Percentiles rank a stretch among this genome's conserved stretches.
Conservation (phyloP, 768 basidiomycete species). For the Crepidotus variabilis region DNA sequence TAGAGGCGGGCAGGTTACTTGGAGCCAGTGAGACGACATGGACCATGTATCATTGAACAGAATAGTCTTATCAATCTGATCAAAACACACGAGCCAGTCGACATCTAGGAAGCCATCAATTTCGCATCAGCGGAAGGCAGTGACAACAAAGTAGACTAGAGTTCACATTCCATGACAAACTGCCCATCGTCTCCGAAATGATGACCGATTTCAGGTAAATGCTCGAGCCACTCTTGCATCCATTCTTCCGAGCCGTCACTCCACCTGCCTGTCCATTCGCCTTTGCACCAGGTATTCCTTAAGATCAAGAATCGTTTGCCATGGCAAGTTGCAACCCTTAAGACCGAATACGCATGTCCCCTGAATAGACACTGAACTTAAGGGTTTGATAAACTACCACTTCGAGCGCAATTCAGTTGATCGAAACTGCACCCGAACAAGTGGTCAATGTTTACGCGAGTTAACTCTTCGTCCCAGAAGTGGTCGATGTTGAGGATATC, state of each 20-base stretch:
- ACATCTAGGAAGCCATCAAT: slow-evolving; percentile 23
- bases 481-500: slow-evolving; percentile 46
- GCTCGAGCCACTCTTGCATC: slow-evolving; percentile 43
- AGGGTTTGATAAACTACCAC: slow-evolving; percentile 19
- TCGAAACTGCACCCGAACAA: slow-evolving; percentile 51
- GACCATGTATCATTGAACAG: slow-evolving; percentile 47
- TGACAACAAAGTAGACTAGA: background rate
- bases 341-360: slow-evolving; percentile 44
- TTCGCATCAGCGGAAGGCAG: background rate
- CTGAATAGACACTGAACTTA: slow-evolving; percentile 35
- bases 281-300: slow-evolving; percentile 47
- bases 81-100: slow-evolving; percentile 42
- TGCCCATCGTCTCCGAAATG: slow-evolving; percentile 45
- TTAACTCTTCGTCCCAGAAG: slow-evolving; percentile 56
- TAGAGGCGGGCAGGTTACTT: slow-evolving; percentile 36
- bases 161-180: slow-evolving; percentile 48
- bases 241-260: slow-evolving; percentile 48
- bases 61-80: slow-evolving; percentile 38
- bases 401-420: slow-evolving; percentile 27
- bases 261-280: slow-evolving; percentile 48
- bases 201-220: slow-evolving; percentile 34
- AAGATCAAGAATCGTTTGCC: slow-evolving; percentile 46
- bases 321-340: slow-evolving; percentile 38
- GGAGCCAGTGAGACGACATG: slow-evolving; percentile 46
- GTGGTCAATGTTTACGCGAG: slow-evolving; percentile 45